A percentile compares a stretch with the other conserved stretches of the same genome.
These are phyloP conservation scores for Ceraceosorus bombacis DNA, from an alignment of 1,284 basidiomycete species.

Conservation along the genomic window DNA sequence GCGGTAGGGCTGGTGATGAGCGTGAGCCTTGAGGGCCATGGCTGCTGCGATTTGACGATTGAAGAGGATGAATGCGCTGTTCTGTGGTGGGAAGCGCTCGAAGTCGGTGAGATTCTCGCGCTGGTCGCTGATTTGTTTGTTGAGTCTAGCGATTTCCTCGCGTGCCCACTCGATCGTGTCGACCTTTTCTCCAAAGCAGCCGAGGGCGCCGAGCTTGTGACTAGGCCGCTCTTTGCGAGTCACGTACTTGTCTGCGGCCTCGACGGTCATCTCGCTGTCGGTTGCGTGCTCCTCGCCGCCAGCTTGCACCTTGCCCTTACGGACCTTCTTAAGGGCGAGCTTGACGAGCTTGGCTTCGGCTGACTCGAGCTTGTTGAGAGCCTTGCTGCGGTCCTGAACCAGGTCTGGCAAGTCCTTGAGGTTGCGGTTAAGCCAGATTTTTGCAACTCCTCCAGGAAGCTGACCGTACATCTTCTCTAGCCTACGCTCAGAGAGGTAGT, in stretches of 20 bases:
- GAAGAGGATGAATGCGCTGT: constrained; percentile 74
- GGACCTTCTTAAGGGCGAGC: constrained; percentile 60
- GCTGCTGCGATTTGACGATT: constrained; percentile 71
- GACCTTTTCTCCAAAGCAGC: constrained; percentile 62
- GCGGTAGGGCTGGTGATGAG: constrained; percentile 39
- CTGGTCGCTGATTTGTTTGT: constrained; percentile 52
- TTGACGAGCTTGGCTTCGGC: constrained; percentile 71
- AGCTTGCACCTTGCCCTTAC: constrained; percentile 43
- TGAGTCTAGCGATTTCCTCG: constrained; percentile 56
- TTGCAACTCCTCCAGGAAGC: constrained; percentile 74
- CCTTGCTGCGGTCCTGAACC: constrained; percentile 68
- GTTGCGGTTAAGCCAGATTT: constrained; percentile 81
- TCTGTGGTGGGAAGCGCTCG: constrained; percentile 56
- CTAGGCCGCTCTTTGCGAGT: constrained; percentile 58
- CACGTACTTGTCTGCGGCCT: constrained; percentile 38
- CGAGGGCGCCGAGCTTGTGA: constrained; percentile 63
- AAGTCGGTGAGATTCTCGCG: constrained; percentile 61
- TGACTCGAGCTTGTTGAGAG: constrained; percentile 70
- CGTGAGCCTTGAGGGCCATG: constrained; percentile 26
- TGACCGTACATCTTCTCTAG: constrained; percentile 63
- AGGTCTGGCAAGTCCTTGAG: constrained; percentile 74
- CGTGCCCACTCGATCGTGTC: constrained; percentile 80
- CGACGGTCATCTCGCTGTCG: constrained; percentile 31
- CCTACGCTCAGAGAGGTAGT: constrained; percentile 61
- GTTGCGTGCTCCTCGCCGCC: constrained; percentile 11